A percentile compares a stretch with the other conserved stretches of the same genome.
phyloP scores from a whole-genome alignment of 116 monocot species.

The Posidonia oceanica region DNA sequence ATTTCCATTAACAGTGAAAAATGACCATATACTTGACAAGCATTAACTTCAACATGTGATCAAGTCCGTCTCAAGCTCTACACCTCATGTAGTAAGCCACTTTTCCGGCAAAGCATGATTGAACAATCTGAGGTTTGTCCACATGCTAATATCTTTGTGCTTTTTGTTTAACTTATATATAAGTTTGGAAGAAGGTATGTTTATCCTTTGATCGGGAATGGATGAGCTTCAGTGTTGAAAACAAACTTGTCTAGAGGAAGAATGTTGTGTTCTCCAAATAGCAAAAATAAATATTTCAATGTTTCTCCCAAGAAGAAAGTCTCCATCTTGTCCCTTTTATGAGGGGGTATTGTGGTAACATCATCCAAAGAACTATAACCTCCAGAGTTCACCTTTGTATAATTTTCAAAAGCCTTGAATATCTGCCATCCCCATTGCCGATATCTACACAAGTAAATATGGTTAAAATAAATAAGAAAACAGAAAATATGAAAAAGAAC shows the following conservation, averaged over 20 bases:
- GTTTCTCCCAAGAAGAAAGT: conserved; percentile 98
- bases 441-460: conserved; percentile 42
- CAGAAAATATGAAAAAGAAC: conserved; percentile 1
- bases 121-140: neutral
- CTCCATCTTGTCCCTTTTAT: conserved; percentile 94
- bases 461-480: neutral
- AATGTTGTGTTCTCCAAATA: conserved; percentile 61
- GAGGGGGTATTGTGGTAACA: conserved; percentile 71
- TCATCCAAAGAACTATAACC: conserved; percentile 89
- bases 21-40: too few species aligned
- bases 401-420: conserved; percentile 84
- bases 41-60: too few species aligned
- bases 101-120: too few species aligned
- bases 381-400: conserved; percentile 86
- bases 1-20: too few species aligned
- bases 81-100: too few species aligned
- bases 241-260: conserved; percentile 89
- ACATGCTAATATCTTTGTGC: neutral
- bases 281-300: conserved; percentile 83
- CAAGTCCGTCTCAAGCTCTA: too few species aligned
- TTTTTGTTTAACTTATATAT: neutral
- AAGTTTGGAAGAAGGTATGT: neutral
- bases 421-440: conserved; percentile 99
- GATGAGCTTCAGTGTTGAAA: conserved; percentile 96
- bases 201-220: conserved; percentile 44